These are phyloP conservation scores for Claviceps lovelessii DNA, from an alignment of 2,329 filamentous ascomycete species.

Conservation along the genomic window DNA sequence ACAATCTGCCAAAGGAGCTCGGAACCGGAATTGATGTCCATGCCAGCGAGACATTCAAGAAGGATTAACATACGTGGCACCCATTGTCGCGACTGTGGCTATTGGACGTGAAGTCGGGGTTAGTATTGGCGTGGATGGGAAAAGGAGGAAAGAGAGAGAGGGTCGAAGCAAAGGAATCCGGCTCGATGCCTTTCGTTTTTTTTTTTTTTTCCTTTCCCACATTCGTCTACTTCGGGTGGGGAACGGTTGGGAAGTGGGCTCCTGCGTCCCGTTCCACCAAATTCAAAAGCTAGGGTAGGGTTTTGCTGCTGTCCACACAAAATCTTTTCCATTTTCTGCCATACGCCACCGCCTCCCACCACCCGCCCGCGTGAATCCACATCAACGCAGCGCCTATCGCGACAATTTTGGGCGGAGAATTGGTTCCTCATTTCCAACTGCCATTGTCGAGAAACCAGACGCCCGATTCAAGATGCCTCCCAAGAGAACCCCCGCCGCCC, in stretches of 20 bases:
- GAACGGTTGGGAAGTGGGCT: not conserved
- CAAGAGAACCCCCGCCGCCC: slow-evolving; percentile 72
- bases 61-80: slow-evolving; percentile 39
- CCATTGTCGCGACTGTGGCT: slow-evolving; percentile 27
- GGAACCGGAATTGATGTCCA: slow-evolving; percentile 32
- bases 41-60: slow-evolving; percentile 19
- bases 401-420: slow-evolving; percentile 11
- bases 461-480: slow-evolving; percentile 63
- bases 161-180: not conserved
- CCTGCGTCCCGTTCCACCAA: not conserved
- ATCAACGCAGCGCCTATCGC: slow-evolving; percentile 14
- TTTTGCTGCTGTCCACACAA: slow-evolving; percentile 14
- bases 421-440: slow-evolving; percentile 19
- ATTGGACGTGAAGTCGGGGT: slow-evolving; percentile 24
- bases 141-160: slow-evolving; percentile 5
- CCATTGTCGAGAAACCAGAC: slow-evolving; percentile 22
- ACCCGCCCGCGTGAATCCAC: slow-evolving; percentile 10
- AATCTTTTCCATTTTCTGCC: slow-evolving; percentile 20
- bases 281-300: slow-evolving; percentile 19
- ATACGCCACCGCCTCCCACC: slow-evolving; percentile 19
- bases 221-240: slow-evolving; percentile 3
- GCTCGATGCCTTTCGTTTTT: not conserved
- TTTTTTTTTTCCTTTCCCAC: slow-evolving; percentile 4
- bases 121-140: slow-evolving; percentile 23
- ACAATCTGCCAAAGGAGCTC: slow-evolving; percentile 52